Base-by-base conservation (phyloP, 805 yeast genomes). In the Cyberlindnera xylosilytica region DNA sequence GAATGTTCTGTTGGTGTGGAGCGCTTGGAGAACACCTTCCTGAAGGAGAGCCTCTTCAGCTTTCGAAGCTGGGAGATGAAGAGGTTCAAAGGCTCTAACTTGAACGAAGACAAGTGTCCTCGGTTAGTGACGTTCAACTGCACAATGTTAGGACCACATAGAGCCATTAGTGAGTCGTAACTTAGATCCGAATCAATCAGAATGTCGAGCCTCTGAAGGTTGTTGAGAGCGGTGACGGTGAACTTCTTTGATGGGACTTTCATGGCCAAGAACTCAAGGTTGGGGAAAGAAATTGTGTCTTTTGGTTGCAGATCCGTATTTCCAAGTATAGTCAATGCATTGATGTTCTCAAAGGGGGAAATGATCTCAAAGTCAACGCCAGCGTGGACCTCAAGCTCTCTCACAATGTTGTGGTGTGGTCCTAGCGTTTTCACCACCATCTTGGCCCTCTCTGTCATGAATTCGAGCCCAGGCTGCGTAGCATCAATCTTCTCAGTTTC, bases 241-340 rank as follows among this genome's bases (percentile, higher is more conserved):
- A 38, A 16, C 15, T 10, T 3, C 3, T 20, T 17, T 1, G 40
- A 16, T 0, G 49, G 30, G 6, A 48, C 15, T 6, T 30, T 10
- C 4, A 47, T 6, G 2, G 56, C 54, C 13, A 54, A 28, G 37
- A 41, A 51, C 5, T 40, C 34, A 18, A 54, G 22, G 4, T 17
- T 12, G 2, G 12, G 22, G 11, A 38, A 20, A 4, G 34, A 13
- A 5, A 40, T 13, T 4, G 13, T 13, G 6, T 12, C 19, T n/a
- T 16, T n/a, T 15, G 6, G 20, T 9, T 13, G 28, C 15, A 12
- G 18, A 9, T 12, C 12, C 11, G 28, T 34, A 2, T 42, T 27
- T 4, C 56, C 57, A 1, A 55, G 36, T 1, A 55, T 31, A 1
- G 46, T 50, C 31, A 53, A 36, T 4, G 57, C 52, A 18, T 19